Evolutionary conservation across 2,329 filamentous ascomycete species (phyloP), one percentile per base, ranked within the genome.

Genomic region (Cordyceps fumosorosea): DNA sequence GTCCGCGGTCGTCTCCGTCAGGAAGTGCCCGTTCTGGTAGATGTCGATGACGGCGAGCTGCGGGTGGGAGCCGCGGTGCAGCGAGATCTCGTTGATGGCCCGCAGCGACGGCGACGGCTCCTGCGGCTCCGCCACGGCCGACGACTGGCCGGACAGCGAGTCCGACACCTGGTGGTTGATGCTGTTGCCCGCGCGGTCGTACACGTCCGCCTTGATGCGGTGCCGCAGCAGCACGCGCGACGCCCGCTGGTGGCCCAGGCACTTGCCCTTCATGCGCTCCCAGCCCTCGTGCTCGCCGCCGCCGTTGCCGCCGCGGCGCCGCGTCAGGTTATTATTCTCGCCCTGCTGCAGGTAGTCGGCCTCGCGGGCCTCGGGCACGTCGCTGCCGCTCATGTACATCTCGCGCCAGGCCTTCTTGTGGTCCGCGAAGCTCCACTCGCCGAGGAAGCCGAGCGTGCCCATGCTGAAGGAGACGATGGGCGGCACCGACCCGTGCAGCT

Each of bases 401-500:
- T 97, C 91, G 55, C 91, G 81, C 78, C 96, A 96, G 0, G 95
- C 95, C 55, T 90, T 84, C 76, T 96, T 96, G 77, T 96, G 91
- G 69, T 98, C 93, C 7, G 82, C 81, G 72, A 98, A 98, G 69
- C 95, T 96, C 93, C 93, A 99, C 75, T 98, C 93, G 18, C 93
- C 93, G 8, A 99, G 78, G 67, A 99, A 99, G 0, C 95, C 95
- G 0, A 99, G 79, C 0, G 93, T 96, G 6, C 95, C 95, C 91
- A 99, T 97, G 72, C 92, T 96, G 72, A 99, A 99, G 1, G 91
- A 92, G 8, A 99, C 80, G 40, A 99, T 89, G 0, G 95, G 95
- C 0, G 95, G 95, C 0, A 99, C 93, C 50, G 86, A 86, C 2
- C 84, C 81, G 51, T 90, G 87, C 44, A 90, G 88, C 63, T 91